These are phyloP conservation scores for Botryotinia narcissicola DNA, from an alignment of 2,329 filamentous ascomycete genomes.

Conservation along the genomic window DNA sequence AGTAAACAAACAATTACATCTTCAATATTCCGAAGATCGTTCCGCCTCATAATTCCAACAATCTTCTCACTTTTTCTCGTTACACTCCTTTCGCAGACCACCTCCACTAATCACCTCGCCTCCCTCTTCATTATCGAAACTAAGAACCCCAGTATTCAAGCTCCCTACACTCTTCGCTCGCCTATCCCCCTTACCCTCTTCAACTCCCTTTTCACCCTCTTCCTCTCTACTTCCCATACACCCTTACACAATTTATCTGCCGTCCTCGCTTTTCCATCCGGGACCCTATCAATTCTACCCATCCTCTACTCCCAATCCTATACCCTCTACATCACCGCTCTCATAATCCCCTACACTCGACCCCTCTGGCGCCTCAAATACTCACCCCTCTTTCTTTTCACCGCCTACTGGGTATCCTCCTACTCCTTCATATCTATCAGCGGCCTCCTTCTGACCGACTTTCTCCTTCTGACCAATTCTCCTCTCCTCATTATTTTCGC, in stretches of 20 bases:
- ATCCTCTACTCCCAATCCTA: slow-evolving; percentile 48
- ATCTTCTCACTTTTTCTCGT: slow-evolving; percentile 43
- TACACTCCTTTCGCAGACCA: slow-evolving; percentile 39
- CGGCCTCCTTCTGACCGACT: slow-evolving; percentile 43
- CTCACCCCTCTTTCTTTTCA: slow-evolving; percentile 40
- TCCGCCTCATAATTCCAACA: slow-evolving; percentile 45
- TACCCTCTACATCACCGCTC: slow-evolving; percentile 49
- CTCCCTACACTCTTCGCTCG: slow-evolving; percentile 35
- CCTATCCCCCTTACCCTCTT: slow-evolving; percentile 44
- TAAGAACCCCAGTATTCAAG: slow-evolving; percentile 41
- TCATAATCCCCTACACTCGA: slow-evolving; percentile 41
- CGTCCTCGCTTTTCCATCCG: slow-evolving; percentile 44
- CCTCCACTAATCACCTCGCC: slow-evolving; percentile 39
- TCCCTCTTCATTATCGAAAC: slow-evolving; percentile 41
- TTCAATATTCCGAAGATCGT: slow-evolving; percentile 43
- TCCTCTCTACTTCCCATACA: slow-evolving; percentile 43
- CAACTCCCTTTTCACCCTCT: slow-evolving; percentile 48
- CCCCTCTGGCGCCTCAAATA: slow-evolving; percentile 26
- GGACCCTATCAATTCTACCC: slow-evolving; percentile 47
- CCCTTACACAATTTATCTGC: slow-evolving; percentile 42
- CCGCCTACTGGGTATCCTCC: slow-evolving; percentile 48
- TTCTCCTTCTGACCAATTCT: slow-evolving; percentile 41
- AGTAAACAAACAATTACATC: slow-evolving; percentile 40
- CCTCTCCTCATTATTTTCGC: slow-evolving; percentile 37
- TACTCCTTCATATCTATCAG: slow-evolving; percentile 48